phyloP scores from a whole-genome alignment of 2,329 filamentous ascomycete species.

The Alternaria angustiovoidea region DNA sequence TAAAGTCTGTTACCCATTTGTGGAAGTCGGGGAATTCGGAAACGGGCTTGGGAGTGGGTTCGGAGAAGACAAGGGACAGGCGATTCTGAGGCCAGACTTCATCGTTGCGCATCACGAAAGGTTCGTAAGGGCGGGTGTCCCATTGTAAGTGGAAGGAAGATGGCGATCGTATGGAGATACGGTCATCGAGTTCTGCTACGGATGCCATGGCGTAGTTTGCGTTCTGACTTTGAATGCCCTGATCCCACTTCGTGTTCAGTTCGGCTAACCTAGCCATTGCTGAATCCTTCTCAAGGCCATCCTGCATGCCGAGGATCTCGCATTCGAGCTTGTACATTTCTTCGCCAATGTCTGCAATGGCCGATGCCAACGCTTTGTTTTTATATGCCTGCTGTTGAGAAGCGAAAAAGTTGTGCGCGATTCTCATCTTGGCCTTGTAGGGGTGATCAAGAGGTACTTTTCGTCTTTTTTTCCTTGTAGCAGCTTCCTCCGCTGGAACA shows the following conservation, averaged over 20 bases:
- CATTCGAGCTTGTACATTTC: slow-evolving; percentile 41
- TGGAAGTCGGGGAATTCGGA: slow-evolving; percentile 20
- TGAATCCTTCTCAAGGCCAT: slow-evolving; percentile 31
- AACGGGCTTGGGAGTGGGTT: slow-evolving; percentile 59
- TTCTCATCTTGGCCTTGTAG: slow-evolving; percentile 10
- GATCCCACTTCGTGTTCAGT: slow-evolving; percentile 45
- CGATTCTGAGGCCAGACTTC: slow-evolving; percentile 74
- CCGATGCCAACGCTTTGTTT: slow-evolving; percentile 23
- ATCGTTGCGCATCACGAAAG: slow-evolving; percentile 63
- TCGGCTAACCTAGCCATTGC: slow-evolving; percentile 49
- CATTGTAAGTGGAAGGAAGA: slow-evolving; percentile 54
- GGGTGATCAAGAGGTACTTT: slow-evolving; percentile 15
- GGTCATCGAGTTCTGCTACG: slow-evolving; percentile 37
- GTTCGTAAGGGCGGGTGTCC: slow-evolving; percentile 76
- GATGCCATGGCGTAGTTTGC: slow-evolving; percentile 16
- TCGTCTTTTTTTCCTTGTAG: neutral
- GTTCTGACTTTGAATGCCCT: slow-evolving; percentile 1
- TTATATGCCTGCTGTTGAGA: neutral
- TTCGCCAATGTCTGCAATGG: slow-evolving; percentile 35
- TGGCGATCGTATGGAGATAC: slow-evolving; percentile 32
- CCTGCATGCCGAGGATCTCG: slow-evolving; percentile 28
- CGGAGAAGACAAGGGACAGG: slow-evolving; percentile 70
- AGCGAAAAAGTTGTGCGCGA: no score
- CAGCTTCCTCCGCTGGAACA: neutral
- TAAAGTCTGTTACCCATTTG: slow-evolving; percentile 44